A percentile compares a stretch with the other conserved stretches of the same genome.
Evolutionary conservation across 2,329 filamentous ascomycete species (phyloP).

Genomic region (Cercospora zeae-maydis): DNA sequence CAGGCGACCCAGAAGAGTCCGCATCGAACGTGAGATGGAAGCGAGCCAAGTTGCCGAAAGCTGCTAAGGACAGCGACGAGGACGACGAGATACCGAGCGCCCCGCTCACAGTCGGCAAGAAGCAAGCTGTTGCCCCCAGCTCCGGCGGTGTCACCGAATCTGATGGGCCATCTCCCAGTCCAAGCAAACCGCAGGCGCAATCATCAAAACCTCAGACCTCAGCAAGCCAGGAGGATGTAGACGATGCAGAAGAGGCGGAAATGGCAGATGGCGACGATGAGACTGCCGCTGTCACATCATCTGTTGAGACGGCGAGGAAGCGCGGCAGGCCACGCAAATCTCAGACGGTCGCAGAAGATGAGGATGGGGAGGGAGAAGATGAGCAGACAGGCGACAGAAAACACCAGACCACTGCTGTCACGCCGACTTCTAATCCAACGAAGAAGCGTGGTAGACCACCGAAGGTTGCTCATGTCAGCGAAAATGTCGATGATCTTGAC

Average conservation of each 20-base stretch:
- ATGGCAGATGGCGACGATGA: not conserved
- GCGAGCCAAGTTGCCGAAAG: not conserved
- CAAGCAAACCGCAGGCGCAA: not conserved
- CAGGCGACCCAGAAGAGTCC: not conserved
- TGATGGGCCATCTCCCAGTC: not conserved
- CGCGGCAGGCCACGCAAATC: not conserved
- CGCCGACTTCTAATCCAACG: not conserved
- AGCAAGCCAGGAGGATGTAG: not conserved
- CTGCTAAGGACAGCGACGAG: not conserved
- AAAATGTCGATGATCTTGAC: not conserved
- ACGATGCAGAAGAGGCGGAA: not conserved
- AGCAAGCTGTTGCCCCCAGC: not conserved
- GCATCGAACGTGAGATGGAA: not conserved
- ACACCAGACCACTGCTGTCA: constrained; percentile 9
- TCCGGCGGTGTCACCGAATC: not conserved
- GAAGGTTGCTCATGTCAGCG: not conserved
- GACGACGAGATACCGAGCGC: not conserved
- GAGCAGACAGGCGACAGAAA: not conserved
- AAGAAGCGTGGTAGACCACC: not conserved
- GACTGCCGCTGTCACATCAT: not conserved
- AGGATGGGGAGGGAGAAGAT: not conserved
- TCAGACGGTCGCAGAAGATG: not conserved
- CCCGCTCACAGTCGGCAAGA: not conserved
- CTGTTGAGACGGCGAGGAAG: not conserved
- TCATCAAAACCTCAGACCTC: not conserved